These are phyloP conservation scores for Pyrus pyrifolia DNA, from an alignment of 306 rosid species.

Conservation along the genomic window DNA sequence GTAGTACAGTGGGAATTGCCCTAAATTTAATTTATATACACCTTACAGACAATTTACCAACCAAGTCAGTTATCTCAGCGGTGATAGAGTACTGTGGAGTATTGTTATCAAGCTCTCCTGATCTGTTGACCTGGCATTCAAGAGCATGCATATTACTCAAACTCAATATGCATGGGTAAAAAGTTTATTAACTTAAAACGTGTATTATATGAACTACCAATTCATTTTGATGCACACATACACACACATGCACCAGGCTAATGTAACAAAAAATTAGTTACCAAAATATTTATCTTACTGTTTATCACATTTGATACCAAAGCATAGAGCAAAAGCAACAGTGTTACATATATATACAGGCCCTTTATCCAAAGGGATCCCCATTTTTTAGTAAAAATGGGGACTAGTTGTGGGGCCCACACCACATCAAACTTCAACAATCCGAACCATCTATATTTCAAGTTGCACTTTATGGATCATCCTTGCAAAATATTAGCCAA, in stretches of 20 bases:
- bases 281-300: neutral
- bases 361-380: too few species aligned
- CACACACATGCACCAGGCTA: neutral
- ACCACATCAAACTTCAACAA: too few species aligned
- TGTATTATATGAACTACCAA: neutral
- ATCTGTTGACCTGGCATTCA: slow-evolving; percentile 60
- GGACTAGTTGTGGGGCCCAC: too few species aligned
- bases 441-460: too few species aligned
- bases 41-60: slow-evolving; percentile 28
- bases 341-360: too few species aligned
- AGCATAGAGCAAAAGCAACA: neutral
- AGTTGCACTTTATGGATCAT: too few species aligned
- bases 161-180: neutral
- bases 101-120: slow-evolving; percentile 60
- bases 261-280: neutral
- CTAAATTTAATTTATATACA: neutral
- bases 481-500: too few species aligned
- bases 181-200: neutral
- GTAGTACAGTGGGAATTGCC: too few species aligned
- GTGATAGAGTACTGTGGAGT: slow-evolving; percentile 63
- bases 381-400: too few species aligned
- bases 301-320: neutral
- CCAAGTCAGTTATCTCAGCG: slow-evolving; percentile 75
- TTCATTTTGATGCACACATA: neutral
- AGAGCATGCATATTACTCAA: slow-evolving; percentile 8